These are phyloP conservation scores for Pichia occidentalis DNA, from an alignment of 805 yeast species.

Conservation along the genomic window DNA sequence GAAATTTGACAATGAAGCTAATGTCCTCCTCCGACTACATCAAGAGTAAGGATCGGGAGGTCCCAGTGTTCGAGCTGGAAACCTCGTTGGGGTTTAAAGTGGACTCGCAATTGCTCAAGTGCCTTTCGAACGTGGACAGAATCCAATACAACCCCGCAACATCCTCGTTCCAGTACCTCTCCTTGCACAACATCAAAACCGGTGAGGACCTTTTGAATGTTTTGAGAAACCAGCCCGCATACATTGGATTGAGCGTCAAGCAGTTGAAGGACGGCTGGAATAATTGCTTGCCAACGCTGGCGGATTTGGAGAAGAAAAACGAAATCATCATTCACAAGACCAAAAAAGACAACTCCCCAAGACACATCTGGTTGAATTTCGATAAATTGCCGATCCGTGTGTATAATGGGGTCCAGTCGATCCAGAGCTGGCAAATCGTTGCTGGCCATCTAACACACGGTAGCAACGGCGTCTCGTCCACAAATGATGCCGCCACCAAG, in stretches of 20 bases:
- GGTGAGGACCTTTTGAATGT: conserved; percentile 70
- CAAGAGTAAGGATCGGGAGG: conserved; percentile 49
- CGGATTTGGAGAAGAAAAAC: conserved; percentile 68
- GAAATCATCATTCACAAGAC: conserved; percentile 80
- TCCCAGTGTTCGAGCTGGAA: conserved; percentile 63
- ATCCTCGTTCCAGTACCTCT: conserved; percentile 75
- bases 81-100: conserved; percentile 60
- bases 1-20: conserved; percentile 60
- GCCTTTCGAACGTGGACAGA: conserved; percentile 70
- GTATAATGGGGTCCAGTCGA: conserved; percentile 10
- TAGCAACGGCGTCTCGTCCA: no score
- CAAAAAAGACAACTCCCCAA: conserved; percentile 89
- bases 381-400: conserved; percentile 49
- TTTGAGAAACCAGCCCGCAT: conserved; percentile 74
- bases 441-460: no score
- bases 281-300: conserved; percentile 73
- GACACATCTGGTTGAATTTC: conserved; percentile 76
- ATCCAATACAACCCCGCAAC: conserved; percentile 58
- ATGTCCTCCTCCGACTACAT: conserved; percentile 89
- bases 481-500: neutral
- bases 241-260: conserved; percentile 79
- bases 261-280: conserved; percentile 87
- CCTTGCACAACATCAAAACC: conserved; percentile 80
- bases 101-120: conserved; percentile 56
- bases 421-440: conserved; percentile 9